Conservation (phyloP, 2,329 filamentous ascomycete species). For the Pseudopyricularia javanii region DNA sequence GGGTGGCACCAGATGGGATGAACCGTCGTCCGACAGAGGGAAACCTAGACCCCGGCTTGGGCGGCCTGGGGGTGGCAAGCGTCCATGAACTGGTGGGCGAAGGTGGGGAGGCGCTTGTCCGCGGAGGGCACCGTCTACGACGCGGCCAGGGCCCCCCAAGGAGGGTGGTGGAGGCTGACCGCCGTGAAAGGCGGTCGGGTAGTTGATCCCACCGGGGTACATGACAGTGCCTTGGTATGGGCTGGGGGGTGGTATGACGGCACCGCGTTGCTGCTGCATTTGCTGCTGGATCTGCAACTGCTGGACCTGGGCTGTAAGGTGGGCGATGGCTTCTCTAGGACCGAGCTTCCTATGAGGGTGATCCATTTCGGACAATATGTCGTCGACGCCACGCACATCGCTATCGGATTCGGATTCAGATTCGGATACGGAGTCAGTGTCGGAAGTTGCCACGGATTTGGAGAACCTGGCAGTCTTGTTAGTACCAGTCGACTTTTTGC, state of each 20-base stretch:
- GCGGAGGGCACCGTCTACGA: conserved; percentile 2
- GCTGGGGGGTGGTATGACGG: not conserved
- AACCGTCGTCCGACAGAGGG: not conserved
- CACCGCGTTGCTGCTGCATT: conserved; percentile 4
- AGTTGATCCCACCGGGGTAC: not conserved
- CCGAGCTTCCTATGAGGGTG: conserved; percentile 7
- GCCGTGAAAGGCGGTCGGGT: not conserved
- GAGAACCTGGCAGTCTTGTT: conserved; percentile 10
- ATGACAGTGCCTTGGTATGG: not conserved
- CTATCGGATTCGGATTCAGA: conserved; percentile 14
- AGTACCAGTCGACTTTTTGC: conserved; percentile 10
- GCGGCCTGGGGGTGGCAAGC: not conserved
- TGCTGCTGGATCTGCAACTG: conserved; percentile 11
- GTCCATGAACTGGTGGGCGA: not conserved
- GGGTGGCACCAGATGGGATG: not conserved
- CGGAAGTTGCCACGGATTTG: conserved; percentile 9
- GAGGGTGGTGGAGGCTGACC: not conserved
- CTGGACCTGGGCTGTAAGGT: not conserved
- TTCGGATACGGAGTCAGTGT: conserved; percentile 13
- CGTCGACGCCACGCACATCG: conserved; percentile 7
- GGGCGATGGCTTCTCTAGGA: not conserved
- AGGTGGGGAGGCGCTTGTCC: not conserved
- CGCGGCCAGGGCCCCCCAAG: not conserved
- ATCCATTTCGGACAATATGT: conserved; percentile 7
- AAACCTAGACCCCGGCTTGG: not conserved